Evolutionary conservation across 495 filamentous ascomycete genomes (phyloP).

Genomic region (Penicillium desertorum): DNA sequence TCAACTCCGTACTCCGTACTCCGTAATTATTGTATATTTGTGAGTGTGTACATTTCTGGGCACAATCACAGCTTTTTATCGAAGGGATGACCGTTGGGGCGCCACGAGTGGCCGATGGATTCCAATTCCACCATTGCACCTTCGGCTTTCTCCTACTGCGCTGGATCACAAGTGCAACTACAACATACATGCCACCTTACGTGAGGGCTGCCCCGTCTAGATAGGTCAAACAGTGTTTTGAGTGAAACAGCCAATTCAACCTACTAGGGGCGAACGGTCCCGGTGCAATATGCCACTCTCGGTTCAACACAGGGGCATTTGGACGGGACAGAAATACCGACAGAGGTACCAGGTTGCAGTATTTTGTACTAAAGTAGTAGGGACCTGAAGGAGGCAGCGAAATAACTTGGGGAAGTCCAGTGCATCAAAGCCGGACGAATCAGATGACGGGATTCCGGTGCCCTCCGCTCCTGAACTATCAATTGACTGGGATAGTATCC

Average conservation of each 20-base stretch:
- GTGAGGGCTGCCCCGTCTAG: conserved; percentile 4
- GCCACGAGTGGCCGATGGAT: conserved; percentile 8
- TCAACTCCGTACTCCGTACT: conserved; percentile 3
- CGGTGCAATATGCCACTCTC: conserved; percentile 1
- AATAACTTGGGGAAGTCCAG: conserved; percentile 1
- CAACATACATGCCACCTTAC: conserved; percentile 11
- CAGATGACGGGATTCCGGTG: conserved; percentile 4
- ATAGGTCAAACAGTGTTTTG: conserved; percentile 9
- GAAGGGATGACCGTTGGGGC: conserved; percentile 6
- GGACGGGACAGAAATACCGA: conserved; percentile 13
- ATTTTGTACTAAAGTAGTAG: not conserved
- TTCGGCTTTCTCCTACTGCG: conserved; percentile 6
- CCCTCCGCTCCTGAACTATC: conserved; percentile 24
- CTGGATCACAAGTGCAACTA: conserved; percentile 25
- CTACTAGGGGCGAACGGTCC: conserved; percentile 6
- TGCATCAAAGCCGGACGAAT: conserved; percentile 25
- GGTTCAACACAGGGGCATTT: conserved; percentile 19
- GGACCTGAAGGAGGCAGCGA: conserved; percentile 2
- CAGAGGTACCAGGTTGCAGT: conserved; percentile 2
- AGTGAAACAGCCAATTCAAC: conserved; percentile 9
- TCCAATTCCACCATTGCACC: conserved; percentile 8
- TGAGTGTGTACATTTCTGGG: not conserved
- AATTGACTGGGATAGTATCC: conserved; percentile 14
- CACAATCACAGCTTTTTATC: not conserved
- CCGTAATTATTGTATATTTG: not conserved